These are phyloP conservation scores for Cercospora canescens DNA, from an alignment of 2,329 filamentous ascomycete species.

Conservation along the genomic window DNA sequence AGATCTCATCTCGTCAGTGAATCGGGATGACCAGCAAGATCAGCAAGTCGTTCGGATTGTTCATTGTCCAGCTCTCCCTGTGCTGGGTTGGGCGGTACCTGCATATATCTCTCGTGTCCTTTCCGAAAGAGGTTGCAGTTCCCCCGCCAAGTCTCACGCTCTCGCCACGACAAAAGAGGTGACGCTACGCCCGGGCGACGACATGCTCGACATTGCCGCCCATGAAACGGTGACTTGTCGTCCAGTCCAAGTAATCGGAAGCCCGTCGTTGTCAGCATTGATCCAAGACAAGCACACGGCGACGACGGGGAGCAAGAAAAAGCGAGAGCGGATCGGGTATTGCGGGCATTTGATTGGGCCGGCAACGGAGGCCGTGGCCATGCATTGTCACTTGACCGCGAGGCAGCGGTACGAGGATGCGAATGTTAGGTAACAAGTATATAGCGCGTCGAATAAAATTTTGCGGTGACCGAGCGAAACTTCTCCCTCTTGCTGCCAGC, in stretches of 20 bases:
- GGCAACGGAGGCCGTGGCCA: background rate
- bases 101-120: slow-evolving; percentile 10
- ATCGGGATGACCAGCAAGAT: background rate
- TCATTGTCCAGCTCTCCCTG: background rate
- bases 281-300: background rate
- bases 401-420: background rate
- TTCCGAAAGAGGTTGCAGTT: slow-evolving; percentile 1
- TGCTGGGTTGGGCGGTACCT: slow-evolving; percentile 1
- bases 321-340: slow-evolving; percentile 5
- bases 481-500: background rate
- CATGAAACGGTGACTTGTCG: background rate
- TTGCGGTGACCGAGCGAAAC: slow-evolving; percentile 4
- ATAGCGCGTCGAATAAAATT: background rate
- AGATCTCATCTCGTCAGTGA: background rate
- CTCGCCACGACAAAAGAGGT: slow-evolving; percentile 10
- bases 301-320: background rate
- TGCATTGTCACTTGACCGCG: slow-evolving; percentile 1
- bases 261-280: background rate
- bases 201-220: background rate
- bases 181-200: slow-evolving; percentile 1
- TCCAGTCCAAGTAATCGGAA: slow-evolving; percentile 10
- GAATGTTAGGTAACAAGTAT: slow-evolving; percentile 14
- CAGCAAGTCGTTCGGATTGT: background rate
- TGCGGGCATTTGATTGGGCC: slow-evolving; percentile 2
- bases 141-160: slow-evolving; percentile 3